These are phyloP conservation scores for Aspergillus calidoustus DNA, from an alignment of 2,329 filamentous ascomycete species.

Conservation along the genomic window DNA sequence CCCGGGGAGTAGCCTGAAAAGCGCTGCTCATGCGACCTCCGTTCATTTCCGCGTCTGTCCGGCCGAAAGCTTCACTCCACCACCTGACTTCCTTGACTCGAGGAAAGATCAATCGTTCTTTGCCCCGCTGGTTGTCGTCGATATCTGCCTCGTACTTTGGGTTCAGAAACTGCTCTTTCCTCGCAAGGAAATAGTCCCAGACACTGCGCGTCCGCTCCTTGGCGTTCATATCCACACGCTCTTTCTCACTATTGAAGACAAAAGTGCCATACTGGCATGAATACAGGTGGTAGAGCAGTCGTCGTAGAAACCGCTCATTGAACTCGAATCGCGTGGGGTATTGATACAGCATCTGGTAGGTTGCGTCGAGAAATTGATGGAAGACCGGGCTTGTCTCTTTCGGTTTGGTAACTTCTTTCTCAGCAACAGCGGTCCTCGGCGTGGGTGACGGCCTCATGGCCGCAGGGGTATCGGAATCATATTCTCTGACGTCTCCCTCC, in stretches of 20 bases:
- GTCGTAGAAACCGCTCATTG: constrained; percentile 88
- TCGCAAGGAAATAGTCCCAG: constrained; percentile 92
- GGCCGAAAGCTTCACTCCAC: constrained; percentile 89
- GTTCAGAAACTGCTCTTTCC: constrained; percentile 81
- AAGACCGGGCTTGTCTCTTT: constrained; percentile 96
- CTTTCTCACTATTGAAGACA: constrained; percentile 91
- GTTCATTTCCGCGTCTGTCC: constrained; percentile 93
- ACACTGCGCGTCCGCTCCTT: constrained; percentile 79
- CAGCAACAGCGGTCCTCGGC: constrained; percentile 46
- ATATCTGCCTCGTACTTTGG: constrained; percentile 73
- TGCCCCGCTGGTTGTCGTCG: constrained; percentile 78
- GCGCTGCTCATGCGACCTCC: constrained; percentile 60
- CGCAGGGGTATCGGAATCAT: constrained; percentile 51
- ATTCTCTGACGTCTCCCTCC: constrained; percentile 56
- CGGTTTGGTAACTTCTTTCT: constrained; percentile 72
- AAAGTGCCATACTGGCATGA: constrained; percentile 98
- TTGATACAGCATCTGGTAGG: constrained; percentile 86
- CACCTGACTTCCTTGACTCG: constrained; percentile 78
- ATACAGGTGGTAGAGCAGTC: constrained; percentile 90
- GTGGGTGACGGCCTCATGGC: constrained; percentile 41
- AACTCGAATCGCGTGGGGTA: constrained; percentile 91
- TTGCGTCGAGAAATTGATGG: constrained; percentile 94
- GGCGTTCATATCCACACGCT: constrained; percentile 72
- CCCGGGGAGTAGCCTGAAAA: constrained; percentile 42
- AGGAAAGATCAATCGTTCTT: constrained; percentile 84